Evolutionary conservation across 2,329 filamentous ascomycete genomes (phyloP).

Genomic region (Apiospora arundinis): DNA sequence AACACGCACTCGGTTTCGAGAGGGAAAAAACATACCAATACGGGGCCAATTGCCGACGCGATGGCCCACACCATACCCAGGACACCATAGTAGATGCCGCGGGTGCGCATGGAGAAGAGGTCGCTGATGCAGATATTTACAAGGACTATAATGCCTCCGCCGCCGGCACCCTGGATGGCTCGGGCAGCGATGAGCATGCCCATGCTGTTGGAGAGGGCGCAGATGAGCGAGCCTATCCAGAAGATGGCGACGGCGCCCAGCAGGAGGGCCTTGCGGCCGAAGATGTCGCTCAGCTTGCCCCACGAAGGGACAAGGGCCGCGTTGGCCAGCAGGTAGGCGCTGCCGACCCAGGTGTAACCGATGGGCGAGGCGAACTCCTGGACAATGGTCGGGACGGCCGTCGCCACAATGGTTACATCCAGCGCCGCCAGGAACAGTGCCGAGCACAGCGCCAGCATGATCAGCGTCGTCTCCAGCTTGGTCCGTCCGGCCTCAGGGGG

Average conservation of each 20-base stretch:
- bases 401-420: slow-evolving; percentile 69
- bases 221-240: slow-evolving; percentile 60
- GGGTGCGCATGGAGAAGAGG: slow-evolving; percentile 57
- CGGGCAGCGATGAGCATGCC: slow-evolving; percentile 60
- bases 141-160: slow-evolving; percentile 63
- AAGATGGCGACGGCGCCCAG: slow-evolving; percentile 59
- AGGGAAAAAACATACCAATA: slow-evolving; percentile 46
- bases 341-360: slow-evolving; percentile 81
- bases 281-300: slow-evolving; percentile 68
- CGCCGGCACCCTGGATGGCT: slow-evolving; percentile 63
- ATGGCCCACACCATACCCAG: slow-evolving; percentile 68
- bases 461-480: slow-evolving; percentile 37
- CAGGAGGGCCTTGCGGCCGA: slow-evolving; percentile 62
- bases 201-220: slow-evolving; percentile 56
- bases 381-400: slow-evolving; percentile 70
- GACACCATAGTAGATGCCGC: slow-evolving; percentile 59
- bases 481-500: slow-evolving; percentile 30
- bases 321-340: slow-evolving; percentile 74
- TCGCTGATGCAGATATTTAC: slow-evolving; percentile 66
- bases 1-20: too few relatives aligned
- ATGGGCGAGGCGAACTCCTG: slow-evolving; percentile 67
- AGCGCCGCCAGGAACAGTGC: slow-evolving; percentile 60
- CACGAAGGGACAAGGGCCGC: slow-evolving; percentile 72
- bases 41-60: slow-evolving; percentile 68
- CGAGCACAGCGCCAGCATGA: slow-evolving; percentile 41